Percentiles rank a stretch among this genome's conserved stretches.
Conservation (phyloP, 805 yeast species). For the Kluyveromyces aestuarii region DNA sequence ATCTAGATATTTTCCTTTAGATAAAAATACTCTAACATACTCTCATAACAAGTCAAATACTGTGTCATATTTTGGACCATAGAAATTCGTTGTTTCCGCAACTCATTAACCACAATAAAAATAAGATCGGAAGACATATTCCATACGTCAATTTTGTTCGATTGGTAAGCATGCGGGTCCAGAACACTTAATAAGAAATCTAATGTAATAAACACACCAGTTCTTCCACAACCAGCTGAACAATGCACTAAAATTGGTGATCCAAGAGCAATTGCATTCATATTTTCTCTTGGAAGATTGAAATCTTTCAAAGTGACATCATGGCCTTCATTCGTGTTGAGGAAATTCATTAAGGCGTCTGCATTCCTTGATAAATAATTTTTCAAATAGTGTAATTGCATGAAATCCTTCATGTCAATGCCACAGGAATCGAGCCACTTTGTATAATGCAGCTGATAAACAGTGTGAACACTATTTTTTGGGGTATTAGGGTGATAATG, state of each 20-base stretch:
- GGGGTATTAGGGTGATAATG: neutral
- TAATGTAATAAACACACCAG: slow-evolving; percentile 76
- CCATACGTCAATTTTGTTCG: slow-evolving; percentile 34
- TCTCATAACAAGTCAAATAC: slow-evolving; percentile 62
- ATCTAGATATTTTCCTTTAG: slow-evolving; percentile 7
- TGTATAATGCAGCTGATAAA: slow-evolving; percentile 64
- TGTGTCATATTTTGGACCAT: slow-evolving; percentile 77
- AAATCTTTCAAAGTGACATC: slow-evolving; percentile 4
- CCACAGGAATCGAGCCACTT: slow-evolving; percentile 83
- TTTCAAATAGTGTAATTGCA: slow-evolving; percentile 26
- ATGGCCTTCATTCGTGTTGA: slow-evolving; percentile 7
- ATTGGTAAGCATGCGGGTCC: slow-evolving; percentile 28
- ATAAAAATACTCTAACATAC: slow-evolving; percentile 28
- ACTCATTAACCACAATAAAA: slow-evolving; percentile 48
- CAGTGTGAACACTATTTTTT: slow-evolving; percentile 25
- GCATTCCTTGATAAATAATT: slow-evolving; percentile 17
- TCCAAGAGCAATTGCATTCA: slow-evolving; percentile 10
- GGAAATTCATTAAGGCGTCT: slow-evolving; percentile 7
- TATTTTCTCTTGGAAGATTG: slow-evolving; percentile 17
- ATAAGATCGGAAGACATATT: slow-evolving; percentile 42
- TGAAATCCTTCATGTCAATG: slow-evolving; percentile 32
- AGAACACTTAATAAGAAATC: slow-evolving; percentile 37
- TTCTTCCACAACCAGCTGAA: slow-evolving; percentile 95
- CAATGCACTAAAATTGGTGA: slow-evolving; percentile 71
- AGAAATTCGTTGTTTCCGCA: slow-evolving; percentile 60